Evolutionary conservation across 1,139 yeast species (phyloP).

Genomic region (Yamadazyma dushanensis): DNA sequence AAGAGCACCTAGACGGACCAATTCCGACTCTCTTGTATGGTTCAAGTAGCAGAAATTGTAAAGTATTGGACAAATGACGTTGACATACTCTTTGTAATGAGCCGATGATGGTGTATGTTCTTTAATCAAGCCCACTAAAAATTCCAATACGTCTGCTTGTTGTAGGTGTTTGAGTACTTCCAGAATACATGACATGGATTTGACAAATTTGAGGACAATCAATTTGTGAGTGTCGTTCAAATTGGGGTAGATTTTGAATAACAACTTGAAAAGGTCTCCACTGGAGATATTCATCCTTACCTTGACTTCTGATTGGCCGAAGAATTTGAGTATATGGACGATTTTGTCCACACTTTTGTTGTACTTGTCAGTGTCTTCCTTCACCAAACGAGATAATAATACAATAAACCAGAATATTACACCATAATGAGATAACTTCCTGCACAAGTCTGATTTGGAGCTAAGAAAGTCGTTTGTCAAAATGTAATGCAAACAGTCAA

Average conservation of each 20-base stretch:
- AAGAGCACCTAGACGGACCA: slow-evolving; percentile 54
- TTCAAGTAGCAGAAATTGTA: slow-evolving; percentile 63
- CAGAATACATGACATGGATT: slow-evolving; percentile 42
- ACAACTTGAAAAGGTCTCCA: slow-evolving; percentile 45
- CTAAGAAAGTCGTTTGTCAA: slow-evolving; percentile 44
- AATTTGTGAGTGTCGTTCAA: slow-evolving; percentile 35
- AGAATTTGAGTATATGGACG: slow-evolving; percentile 39
- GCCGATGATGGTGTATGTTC: slow-evolving; percentile 27
- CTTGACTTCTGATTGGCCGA: slow-evolving; percentile 46
- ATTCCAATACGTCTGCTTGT: slow-evolving; percentile 44
- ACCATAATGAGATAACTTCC: slow-evolving; percentile 52
- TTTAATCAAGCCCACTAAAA: slow-evolving; percentile 32
- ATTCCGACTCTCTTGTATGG: slow-evolving; percentile 50
- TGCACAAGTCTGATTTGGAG: slow-evolving; percentile 54
- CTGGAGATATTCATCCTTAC: slow-evolving; percentile 42
- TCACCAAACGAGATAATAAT: slow-evolving; percentile 34
- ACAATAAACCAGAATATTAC: slow-evolving; percentile 52
- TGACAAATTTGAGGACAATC: slow-evolving; percentile 41
- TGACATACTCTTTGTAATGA: slow-evolving; percentile 43
- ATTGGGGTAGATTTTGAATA: slow-evolving; percentile 39
- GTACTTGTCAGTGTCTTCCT: slow-evolving; percentile 12
- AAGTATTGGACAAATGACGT: slow-evolving; percentile 43
- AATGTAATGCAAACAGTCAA: slow-evolving; percentile 47
- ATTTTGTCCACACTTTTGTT: slow-evolving; percentile 26
- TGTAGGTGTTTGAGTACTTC: slow-evolving; percentile 36